Evolutionary conservation across 2,329 filamentous ascomycete species (phyloP), one percentile per base, ranked within the genome.

Genomic region (Ophiosphaerella narmari): DNA sequence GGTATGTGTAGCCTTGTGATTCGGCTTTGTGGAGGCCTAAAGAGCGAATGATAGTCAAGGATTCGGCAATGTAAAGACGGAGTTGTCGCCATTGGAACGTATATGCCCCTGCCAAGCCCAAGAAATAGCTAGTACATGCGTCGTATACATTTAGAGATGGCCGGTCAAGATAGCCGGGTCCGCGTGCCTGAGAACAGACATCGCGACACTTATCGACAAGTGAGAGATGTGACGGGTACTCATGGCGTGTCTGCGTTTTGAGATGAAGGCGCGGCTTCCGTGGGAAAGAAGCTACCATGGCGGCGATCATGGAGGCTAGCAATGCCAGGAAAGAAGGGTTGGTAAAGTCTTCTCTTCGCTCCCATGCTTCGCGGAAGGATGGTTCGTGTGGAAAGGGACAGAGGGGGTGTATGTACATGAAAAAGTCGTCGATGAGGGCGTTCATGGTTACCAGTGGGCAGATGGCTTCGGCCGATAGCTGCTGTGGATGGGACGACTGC

Each of bases 351-450:
- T 89, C 83, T 31, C 88, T 80, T 46, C 81, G 80, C 7, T 80
- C 79, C 69, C 90, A 89, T 1, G 85, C 85, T 54, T 85, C 81
- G 18, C 88, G 82, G 68, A 92, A 91, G 4, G 87, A 88, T 0
- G 88, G 87, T 66, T 91, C 87, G 70, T 92, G 89, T 0, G 89
- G 89, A 49, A 92, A 91, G 0, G 89, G 89, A 50, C 83, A 84
- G 7, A 92, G 79, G 1, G 89, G 89, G 61, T 91, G 87, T 45
- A 91, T 87, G 68, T 91, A 91, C 14, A 86, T 90, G 74, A 91
- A 92, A 79, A 90, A 92, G 74, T 92, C 89, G 68, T 91, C 87
- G 49, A 92, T 82, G 13, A 91, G 78, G 2, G 87, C 79, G 62
- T 87, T 81, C 44, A 92, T 75, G 9, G 87, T 84, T 7, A 83